A percentile compares a stretch with the other conserved stretches of the same genome.
Evolutionary conservation across 2,329 filamentous ascomycete species (phyloP).

Genomic region (Trichoderma semiorbis): DNA sequence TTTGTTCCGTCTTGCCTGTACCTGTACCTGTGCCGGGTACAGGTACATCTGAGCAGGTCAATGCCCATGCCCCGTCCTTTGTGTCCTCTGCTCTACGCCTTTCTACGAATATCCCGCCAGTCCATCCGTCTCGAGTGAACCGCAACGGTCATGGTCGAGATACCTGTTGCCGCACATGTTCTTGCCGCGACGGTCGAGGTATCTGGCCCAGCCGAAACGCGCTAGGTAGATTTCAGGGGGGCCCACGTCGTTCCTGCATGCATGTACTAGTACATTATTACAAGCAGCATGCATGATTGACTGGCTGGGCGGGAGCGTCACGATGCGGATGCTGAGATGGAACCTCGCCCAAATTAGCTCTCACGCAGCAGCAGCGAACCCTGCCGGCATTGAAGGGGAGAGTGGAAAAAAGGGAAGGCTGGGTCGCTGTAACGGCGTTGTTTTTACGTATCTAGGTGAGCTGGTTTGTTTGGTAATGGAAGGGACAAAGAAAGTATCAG

Average conservation of each 20-base stretch:
- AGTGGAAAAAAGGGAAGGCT: not conserved
- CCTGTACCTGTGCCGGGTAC: not conserved
- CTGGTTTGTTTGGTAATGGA: not conserved
- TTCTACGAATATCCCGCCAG: not conserved
- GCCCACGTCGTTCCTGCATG: conserved; percentile 32
- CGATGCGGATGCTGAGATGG: not conserved
- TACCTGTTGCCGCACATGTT: conserved; percentile 2
- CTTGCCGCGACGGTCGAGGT: conserved; percentile 11
- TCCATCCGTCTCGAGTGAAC: not conserved
- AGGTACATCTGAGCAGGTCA: not conserved
- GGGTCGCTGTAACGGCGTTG: not conserved
- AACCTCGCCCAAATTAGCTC: conserved; percentile 7
- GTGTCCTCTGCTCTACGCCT: not conserved
- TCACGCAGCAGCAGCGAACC: conserved; percentile 7
- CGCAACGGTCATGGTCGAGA: not conserved
- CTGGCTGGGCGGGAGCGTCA: not conserved
- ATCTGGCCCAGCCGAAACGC: conserved; percentile 8
- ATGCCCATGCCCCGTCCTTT: not conserved
- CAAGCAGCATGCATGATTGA: conserved; percentile 11
- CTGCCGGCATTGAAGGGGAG: not conserved
- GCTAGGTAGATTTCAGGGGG: conserved; percentile 24
- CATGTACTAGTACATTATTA: conserved; percentile 20
- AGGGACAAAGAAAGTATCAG: not conserved
- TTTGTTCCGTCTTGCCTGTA: not conserved
- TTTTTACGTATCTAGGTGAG: not conserved